Conservation (phyloP, 2,329 filamentous ascomycete genomes). For the Cyclaneusma minus region DNA sequence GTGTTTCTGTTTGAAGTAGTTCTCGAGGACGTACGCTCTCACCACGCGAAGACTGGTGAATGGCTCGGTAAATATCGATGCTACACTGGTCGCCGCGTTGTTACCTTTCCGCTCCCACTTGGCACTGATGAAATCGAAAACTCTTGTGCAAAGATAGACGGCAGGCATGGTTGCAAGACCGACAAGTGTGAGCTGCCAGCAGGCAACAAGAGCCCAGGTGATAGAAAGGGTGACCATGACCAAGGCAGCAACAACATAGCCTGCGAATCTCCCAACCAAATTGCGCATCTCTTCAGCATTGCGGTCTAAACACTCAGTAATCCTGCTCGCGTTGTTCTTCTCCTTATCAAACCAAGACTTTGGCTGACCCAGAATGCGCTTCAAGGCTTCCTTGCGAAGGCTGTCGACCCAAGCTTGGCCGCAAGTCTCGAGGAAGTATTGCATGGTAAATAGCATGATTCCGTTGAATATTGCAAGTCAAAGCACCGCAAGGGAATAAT, state of each 20-base stretch:
- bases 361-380: conserved; percentile 58
- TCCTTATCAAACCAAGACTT: conserved; percentile 63
- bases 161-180: conserved; percentile 53
- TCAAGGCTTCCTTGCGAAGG: conserved; percentile 52
- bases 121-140: conserved; percentile 47
- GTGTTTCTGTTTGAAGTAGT: conserved; percentile 53
- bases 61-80: conserved; percentile 54
- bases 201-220: conserved; percentile 56
- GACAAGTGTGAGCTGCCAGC: conserved; percentile 72
- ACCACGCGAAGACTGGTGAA: conserved; percentile 70
- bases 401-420: conserved; percentile 64
- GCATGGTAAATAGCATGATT: conserved; percentile 44
- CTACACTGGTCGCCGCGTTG: conserved; percentile 40
- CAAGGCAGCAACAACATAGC: conserved; percentile 48
- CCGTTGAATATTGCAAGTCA: conserved; percentile 54
- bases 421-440: conserved; percentile 55
- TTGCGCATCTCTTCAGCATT: conserved; percentile 81
- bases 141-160: conserved; percentile 48
- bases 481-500: conserved; percentile 58
- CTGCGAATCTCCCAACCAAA: conserved; percentile 62
- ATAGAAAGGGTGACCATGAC: conserved; percentile 56
- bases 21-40: conserved; percentile 57
- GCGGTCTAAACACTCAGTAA: conserved; percentile 61
- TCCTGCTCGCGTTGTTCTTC: conserved; percentile 42
- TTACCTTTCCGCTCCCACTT: conserved; percentile 61